Base-by-base conservation (phyloP, 257 asterid species). In the Ocimum tenuiflorum region DNA sequence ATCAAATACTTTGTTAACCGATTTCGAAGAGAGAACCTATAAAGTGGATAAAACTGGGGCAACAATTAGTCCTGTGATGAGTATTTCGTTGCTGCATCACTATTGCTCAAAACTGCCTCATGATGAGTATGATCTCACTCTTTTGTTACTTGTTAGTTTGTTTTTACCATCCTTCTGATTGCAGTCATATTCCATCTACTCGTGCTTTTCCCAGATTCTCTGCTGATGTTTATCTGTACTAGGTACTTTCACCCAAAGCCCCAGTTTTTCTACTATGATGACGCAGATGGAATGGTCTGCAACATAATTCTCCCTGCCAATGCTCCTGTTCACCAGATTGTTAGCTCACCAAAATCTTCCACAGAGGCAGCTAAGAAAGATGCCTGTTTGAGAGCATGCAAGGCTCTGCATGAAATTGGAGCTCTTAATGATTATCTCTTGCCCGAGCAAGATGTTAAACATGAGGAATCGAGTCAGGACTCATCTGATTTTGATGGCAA, bases 361-460 rank as follows among this genome's bases (percentile, higher is more conserved):
- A 56, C 38, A 4, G 97, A 90, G 31, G 83, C 71, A 55, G 91
- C 97, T 75, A 94, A 86, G 79, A 90, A 76, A 77, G 95, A 88
- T 73, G 97, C 95, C 65, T 94, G 97, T 73, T 81, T 94, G 78
- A 83, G 80, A 78, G 99, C 99, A 73, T 94, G 99, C 82, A 81
- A 85, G 83, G 78, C 77, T 36, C 78, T 94, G 77, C 97, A 94
- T 78, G 88, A 80, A 77, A 70, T 86, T 58, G 96, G 97, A 67
- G 97, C 97, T 10, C 83, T 94, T 68, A 90, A 90, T 55, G 94
- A 94, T 76, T 83, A 81, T 82, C 96, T 94, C 60, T 85, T 94
- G 85, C 95, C 95, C 3, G 97, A 86, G 71, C 86, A 84, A 75
- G 77, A 85, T 67, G 80, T 79, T 19, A 72, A 31, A 23, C 48